Base-by-base conservation (phyloP, 2,329 filamentous ascomycete genomes). In the Aspergillus alliaceus region DNA sequence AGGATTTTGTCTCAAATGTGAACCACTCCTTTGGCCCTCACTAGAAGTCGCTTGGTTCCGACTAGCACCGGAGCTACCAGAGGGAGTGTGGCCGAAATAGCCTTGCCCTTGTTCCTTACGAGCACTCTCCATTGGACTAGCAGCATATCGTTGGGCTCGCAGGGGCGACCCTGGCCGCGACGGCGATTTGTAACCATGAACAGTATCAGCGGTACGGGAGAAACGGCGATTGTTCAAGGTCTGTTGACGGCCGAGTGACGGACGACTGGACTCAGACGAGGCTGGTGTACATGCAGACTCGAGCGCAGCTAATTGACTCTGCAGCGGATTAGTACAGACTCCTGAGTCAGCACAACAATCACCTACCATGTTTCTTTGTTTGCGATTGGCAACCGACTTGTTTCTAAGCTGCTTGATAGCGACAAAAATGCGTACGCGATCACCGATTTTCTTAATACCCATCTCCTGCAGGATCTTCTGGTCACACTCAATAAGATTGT, bases 361-460 rank as follows among this genome's bases (percentile, higher is more conserved):
- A 83, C 77, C 22, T 81, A 96, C 93, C 80, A 93, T 85, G 79
- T 96, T 91, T 59, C 91, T 86, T 79, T 91, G 92, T 76, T 90
- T 91, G 66, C 88, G 86, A 68, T 89, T 90, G 58, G 88, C 85
- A 64, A 89, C 89, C 5, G 89, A 85, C 73, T 87, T 90, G 55
- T 88, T 91, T 63, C 90, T 82, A 56, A 95, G 80, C 73, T 91
- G 90, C 78, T 93, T 93, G 71, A 93, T 92, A 64, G 88, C 88
- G 60, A 93, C 83, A 68, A 91, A 93, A 59, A 99, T 88, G 61
- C 93, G 90, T 34, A 99, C 93, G 53, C 95, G 88, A 75, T 99
- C 95, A 62, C 95, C 95, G 63, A 99, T 90, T 77, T 98, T 99
- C 66, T 96, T 96, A 66, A 99, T 93, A 42, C 95, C 95, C 86